A percentile compares a stretch with the other conserved stretches of the same genome.
Conservation (phyloP, 495 filamentous ascomycete species). For the Xylona heveae region DNA sequence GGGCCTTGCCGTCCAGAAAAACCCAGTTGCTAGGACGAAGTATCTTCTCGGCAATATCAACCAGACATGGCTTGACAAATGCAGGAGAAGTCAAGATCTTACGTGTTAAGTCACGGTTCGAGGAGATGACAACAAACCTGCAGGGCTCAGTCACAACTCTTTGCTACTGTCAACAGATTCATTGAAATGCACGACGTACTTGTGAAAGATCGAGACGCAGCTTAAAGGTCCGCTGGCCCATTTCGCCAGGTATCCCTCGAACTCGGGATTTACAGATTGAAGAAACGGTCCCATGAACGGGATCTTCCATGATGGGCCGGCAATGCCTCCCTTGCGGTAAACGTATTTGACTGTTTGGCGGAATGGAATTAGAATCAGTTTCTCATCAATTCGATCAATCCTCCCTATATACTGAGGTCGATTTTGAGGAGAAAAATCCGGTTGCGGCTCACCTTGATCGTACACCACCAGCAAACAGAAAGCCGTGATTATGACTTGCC, state of each 20-base stretch:
- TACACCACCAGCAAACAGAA: slow-evolving; percentile 53
- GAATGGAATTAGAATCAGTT: no score
- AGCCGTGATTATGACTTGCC: slow-evolving; percentile 41
- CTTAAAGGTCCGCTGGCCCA: slow-evolving; percentile 80
- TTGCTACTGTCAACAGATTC: no score
- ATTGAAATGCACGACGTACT: slow-evolving; percentile 38
- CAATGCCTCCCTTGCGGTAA: slow-evolving; percentile 66
- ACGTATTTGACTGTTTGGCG: slow-evolving; percentile 82
- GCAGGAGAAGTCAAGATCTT: no score
- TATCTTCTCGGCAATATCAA: no score
- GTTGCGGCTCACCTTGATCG: slow-evolving; percentile 50
- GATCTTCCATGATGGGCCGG: slow-evolving; percentile 62
- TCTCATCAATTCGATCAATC: slow-evolving; percentile 9
- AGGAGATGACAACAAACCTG: no score
- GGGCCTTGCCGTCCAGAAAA: no score
- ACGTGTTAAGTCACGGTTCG: no score
- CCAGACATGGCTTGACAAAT: no score
- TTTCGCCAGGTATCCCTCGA: slow-evolving; percentile 74
- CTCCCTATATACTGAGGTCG: not conserved
- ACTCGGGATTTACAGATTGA: slow-evolving; percentile 77
- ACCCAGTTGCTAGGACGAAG: no score
- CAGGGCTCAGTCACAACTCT: not conserved
- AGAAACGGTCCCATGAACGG: slow-evolving; percentile 96
- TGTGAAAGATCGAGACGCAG: slow-evolving; percentile 98
- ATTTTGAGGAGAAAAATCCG: slow-evolving; percentile 1